Base-by-base conservation (phyloP, 441 rosid species). In the Bruguiera hainesii region DNA sequence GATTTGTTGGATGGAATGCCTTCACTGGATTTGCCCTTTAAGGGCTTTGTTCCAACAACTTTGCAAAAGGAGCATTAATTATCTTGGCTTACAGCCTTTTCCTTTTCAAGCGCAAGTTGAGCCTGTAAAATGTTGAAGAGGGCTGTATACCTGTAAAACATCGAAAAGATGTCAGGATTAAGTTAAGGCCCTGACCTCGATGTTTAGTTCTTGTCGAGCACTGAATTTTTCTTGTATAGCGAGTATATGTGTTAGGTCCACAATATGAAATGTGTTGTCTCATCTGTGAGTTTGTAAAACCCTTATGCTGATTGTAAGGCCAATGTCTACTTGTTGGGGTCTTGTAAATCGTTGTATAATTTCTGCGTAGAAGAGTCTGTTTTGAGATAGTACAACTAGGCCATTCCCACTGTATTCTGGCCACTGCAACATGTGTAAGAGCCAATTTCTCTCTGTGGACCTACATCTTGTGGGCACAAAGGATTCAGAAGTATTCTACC, bases 1-100 rank as follows among this genome's bases (percentile, higher is more conserved):
- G 85, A 70, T 74, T 67, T 67, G 77, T 79, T 76, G 71, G 77
- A 72, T 77, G 76, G 61, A 78, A 78, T 77, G 82, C 71, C 70
- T 70, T 79, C 83, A 53, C 75, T 75, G 66, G 72, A 72, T 73
- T 74, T 64, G 78, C 69, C 73, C 60, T 57, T 61, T 74, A 64
- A 63, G 75, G 76, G 70, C 74, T 71, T 74, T 76, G 79, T 68
- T 67, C 73, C 75, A 74, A 78, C 74, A 75, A 81, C 76, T 79
- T 59, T 79, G 75, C 69, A 64, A 77, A 79, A 74, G 70, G 66
- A 55, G 78, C 74, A 67, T 33, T 64, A 61, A 72, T 29, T 39
- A 56, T 64, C 74, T 68, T 76, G 64, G 73, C 51, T 61, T 67
- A 61, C 63, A 55, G 28, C 28, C 69, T 20, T 28, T 57, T 69